phyloP scores from a whole-genome alignment of 176 grass and related monocot genomes.

The Phragmites australis region DNA sequence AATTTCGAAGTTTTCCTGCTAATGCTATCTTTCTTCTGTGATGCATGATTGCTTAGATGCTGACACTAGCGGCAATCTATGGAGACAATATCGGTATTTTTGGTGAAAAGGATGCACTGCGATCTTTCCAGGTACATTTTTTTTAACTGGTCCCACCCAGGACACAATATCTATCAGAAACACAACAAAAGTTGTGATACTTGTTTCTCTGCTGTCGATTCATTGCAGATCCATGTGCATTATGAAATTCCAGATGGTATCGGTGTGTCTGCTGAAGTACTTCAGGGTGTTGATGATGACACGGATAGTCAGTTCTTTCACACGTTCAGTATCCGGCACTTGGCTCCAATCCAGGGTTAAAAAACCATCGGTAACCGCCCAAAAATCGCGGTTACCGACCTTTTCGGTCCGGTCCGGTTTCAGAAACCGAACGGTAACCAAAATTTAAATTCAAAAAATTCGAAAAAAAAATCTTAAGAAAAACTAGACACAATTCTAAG shows the following conservation, averaged over 20 bases:
- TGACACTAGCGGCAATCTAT: slow-evolving; percentile 56
- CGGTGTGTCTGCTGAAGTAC: slow-evolving; percentile 20
- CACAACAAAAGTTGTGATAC: background rate
- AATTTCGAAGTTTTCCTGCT: background rate
- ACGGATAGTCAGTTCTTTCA: slow-evolving; percentile 2
- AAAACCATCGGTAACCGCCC: no score
- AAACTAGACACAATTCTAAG: no score
- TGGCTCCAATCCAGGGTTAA: no score
- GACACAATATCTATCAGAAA: background rate
- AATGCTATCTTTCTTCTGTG: background rate
- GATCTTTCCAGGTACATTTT: slow-evolving; percentile 47
- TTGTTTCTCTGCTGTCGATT: background rate
- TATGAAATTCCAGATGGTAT: slow-evolving; percentile 45
- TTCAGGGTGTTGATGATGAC: slow-evolving; percentile 18
- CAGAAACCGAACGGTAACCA: no score
- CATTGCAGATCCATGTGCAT: slow-evolving; percentile 35
- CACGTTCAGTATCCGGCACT: slow-evolving; percentile 48
- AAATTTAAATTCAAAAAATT: no score
- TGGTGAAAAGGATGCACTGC: slow-evolving; percentile 33
- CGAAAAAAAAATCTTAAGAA: no score
- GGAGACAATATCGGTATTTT: slow-evolving; percentile 39
- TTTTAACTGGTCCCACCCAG: background rate
- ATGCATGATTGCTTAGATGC: slow-evolving; percentile 24
- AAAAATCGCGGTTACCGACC: no score
- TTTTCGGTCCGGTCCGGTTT: no score